Evolutionary conservation across 2,329 filamentous ascomycete species (phyloP).

Genomic region (Pochonia chlamydosporia): DNA sequence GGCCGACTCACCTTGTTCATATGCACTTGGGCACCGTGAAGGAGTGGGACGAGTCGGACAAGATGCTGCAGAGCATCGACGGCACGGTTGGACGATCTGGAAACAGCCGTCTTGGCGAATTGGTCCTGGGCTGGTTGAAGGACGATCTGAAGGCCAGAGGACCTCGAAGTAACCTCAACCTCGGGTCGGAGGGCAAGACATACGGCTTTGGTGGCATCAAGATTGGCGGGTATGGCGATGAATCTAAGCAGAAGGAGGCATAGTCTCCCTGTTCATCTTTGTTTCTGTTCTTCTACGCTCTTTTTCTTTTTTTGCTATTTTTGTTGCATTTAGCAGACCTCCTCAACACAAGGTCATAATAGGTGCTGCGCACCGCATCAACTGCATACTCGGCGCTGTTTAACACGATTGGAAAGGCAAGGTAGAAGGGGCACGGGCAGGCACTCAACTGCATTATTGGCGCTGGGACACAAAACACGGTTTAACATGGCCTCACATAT

Average conservation of each 20-base stretch:
- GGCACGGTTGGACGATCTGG: conserved; percentile 40
- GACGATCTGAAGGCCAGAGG: conserved; percentile 75
- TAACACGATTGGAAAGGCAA: neutral
- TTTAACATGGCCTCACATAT: conserved; percentile 7
- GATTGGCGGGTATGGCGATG: conserved; percentile 53
- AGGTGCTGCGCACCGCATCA: neutral
- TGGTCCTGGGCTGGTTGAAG: conserved; percentile 83
- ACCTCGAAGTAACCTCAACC: conserved; percentile 56
- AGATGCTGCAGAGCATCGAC: conserved; percentile 54
- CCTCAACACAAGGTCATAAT: too few relatives aligned
- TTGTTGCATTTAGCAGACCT: too few relatives aligned
- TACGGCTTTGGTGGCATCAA: conserved; percentile 47
- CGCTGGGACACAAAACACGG: neutral
- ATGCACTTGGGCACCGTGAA: conserved; percentile 88
- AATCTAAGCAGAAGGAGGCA: conserved; percentile 33
- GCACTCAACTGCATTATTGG: conserved; percentile 27
- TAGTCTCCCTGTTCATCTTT: conserved; percentile 12
- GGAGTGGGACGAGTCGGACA: conserved; percentile 72
- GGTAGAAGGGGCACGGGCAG: neutral
- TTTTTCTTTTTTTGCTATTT: conserved; percentile 2
- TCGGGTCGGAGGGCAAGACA: conserved; percentile 57
- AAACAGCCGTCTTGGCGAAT: conserved; percentile 78
- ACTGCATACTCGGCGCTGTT: conserved; percentile 6
- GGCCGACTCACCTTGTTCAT: conserved; percentile 93
- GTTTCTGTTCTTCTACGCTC: neutral